A percentile compares a stretch with the other conserved stretches of the same genome.
Conservation (phyloP, 225 moss, liverwort and hornwort genomes). For the Climacium dendroides region DNA sequence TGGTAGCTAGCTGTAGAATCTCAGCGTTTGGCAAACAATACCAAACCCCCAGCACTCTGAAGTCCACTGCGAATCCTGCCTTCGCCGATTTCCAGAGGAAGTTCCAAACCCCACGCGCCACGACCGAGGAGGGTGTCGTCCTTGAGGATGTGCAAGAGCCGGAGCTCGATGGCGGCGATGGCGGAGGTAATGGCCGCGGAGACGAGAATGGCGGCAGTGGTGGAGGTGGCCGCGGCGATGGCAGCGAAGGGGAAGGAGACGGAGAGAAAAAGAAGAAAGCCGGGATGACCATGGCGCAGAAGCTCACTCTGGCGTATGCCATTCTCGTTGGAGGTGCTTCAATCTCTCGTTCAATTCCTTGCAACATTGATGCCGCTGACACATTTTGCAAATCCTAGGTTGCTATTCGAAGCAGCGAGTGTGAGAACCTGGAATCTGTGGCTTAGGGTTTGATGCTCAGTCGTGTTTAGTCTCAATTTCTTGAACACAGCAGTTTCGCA, state of each 20-base stretch:
- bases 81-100: not conserved
- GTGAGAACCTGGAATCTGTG: not conserved
- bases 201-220: conserved; percentile 43
- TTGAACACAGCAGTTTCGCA: not conserved
- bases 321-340: conserved; percentile 66
- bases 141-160: conserved; percentile 18
- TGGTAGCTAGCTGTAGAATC: conserved; percentile 6
- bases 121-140: conserved; percentile 12
- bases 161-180: conserved; percentile 41
- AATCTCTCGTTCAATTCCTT: not conserved
- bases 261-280: conserved; percentile 9
- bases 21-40: conserved; percentile 2
- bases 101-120: not conserved
- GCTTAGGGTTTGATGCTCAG: not conserved
- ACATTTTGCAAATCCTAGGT: not conserved
- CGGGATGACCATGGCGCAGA: conserved; percentile 72
- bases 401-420: not conserved
- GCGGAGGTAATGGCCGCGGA: conserved; percentile 23
- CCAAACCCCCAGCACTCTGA: not conserved
- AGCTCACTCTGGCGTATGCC: conserved; percentile 76
- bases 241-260: conserved; percentile 22
- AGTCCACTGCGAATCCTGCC: not conserved
- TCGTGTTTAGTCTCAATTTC: not conserved
- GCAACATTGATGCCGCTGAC: not conserved
- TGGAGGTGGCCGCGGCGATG: not conserved